Evolutionary conservation across 352 stramenopile genomes (phyloP).

Genomic region (Pythium volutum): DNA sequence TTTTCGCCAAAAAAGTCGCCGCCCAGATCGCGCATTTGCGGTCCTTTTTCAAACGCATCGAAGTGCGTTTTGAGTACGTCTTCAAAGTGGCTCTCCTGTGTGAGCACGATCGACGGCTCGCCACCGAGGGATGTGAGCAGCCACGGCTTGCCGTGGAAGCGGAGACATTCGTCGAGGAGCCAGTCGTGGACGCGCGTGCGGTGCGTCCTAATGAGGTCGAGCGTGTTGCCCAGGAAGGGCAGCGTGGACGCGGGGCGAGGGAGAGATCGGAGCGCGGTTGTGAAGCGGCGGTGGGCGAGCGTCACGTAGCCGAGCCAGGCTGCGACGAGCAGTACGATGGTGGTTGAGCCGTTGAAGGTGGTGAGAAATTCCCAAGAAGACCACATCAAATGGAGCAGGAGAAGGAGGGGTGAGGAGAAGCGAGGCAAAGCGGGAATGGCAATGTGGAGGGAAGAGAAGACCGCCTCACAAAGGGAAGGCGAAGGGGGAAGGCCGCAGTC

Average conservation of each 20-base stretch:
- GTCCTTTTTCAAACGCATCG: constrained; percentile 70
- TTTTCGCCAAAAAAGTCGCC: constrained; percentile 63
- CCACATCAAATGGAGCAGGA: constrained; percentile 7
- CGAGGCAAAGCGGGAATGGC: neutral
- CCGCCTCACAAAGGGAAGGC: neutral
- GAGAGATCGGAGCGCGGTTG: constrained; percentile 19
- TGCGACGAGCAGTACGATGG: constrained; percentile 2
- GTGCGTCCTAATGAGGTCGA: constrained; percentile 41
- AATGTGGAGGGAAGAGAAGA: neutral
- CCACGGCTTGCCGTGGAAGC: constrained; percentile 40
- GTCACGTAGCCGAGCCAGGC: constrained; percentile 13
- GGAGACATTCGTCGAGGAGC: constrained; percentile 45
- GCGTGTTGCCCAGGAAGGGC: constrained; percentile 22
- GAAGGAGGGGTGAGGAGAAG: neutral
- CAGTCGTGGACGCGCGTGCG: constrained; percentile 52
- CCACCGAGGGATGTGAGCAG: constrained; percentile 36
- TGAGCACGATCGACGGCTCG: constrained; percentile 40
- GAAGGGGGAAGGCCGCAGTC: neutral
- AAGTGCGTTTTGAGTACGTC: constrained; percentile 65
- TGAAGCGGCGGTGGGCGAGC: neutral
- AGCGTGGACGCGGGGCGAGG: constrained; percentile 30
- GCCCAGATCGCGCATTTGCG: constrained; percentile 30
- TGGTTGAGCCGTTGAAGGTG: neutral
- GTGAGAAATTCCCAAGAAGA: neutral
- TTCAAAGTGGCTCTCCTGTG: constrained; percentile 34